Evolutionary conservation across 2,329 filamentous ascomycete species (phyloP), one percentile per base, ranked within the genome.

Genomic region (Catunica adiposa): DNA sequence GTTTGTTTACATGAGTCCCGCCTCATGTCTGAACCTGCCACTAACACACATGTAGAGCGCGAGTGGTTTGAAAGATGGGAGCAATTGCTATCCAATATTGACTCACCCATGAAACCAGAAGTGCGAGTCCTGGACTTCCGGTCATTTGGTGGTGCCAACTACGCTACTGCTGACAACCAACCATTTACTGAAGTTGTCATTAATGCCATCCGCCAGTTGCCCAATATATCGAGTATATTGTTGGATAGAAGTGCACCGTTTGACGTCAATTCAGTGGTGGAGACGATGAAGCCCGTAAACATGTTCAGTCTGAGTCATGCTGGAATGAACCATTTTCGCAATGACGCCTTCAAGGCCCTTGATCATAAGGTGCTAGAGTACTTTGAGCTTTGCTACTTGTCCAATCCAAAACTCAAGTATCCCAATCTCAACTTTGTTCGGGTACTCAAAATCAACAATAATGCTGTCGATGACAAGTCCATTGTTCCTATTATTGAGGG

Each of bases 401-500:
- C 76, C 0, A 65, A 68, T 20, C 61, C 73, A n/a, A 70, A 70
- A 73, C 0, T 74, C 73, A 0, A 61, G 75, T 9, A 64, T 62
- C 44, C 61, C 65, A 15, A 61, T 73, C 1, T 79, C 37, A 70
- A 71, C 1, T 65, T 68, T 48, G 67, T 82, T 7, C 71, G 73
- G 2, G 66, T 81, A 2, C 63, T 82, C 25, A 81, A 78, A 61
- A 64, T 72, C 0, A 66, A 68, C 50, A 67, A 69, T 1, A 69
- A 74, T 22, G 70, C 74, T 57, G 61, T 81, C 22, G 70, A 73
- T 22, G 69, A 76, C 56, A 55, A 56, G 1, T 64, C 66, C 1
- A 64, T 69, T 1, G 56, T 65, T 0, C 44, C 63, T 2, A 59
- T 71, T 42, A 61, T 75, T 62, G 48, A 37, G 3, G 53, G 55